A percentile compares a stretch with the other conserved stretches of the same genome.
Conservation (phyloP, 139 green algal species). For the Chlamydomonas schloesseri region DNA sequence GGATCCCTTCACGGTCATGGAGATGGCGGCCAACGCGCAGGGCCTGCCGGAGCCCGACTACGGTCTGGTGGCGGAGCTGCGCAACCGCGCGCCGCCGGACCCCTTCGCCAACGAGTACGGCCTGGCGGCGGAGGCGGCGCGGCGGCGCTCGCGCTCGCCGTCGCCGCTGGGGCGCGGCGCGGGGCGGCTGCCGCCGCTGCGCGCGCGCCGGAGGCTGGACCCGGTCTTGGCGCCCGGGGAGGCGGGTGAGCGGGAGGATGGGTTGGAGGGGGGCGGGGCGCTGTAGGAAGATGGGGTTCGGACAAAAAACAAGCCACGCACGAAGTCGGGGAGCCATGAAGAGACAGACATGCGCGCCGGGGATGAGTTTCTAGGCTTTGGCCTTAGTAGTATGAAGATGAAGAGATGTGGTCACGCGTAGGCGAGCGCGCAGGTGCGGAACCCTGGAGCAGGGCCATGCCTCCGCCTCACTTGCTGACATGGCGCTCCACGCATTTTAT, state of each 20-base stretch:
- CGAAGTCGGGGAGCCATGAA: too few relatives aligned
- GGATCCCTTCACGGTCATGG: slow-evolving; percentile 41
- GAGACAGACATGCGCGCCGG: too few relatives aligned
- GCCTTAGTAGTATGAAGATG: too few relatives aligned
- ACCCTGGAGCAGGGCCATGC: too few relatives aligned
- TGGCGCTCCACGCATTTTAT: too few relatives aligned
- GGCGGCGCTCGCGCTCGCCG: neutral
- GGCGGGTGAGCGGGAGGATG: neutral
- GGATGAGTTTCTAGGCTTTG: too few relatives aligned
- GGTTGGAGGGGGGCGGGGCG: neutral
- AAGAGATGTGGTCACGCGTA: too few relatives aligned
- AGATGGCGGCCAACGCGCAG: slow-evolving; percentile 22
- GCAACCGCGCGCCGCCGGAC: slow-evolving; percentile 6
- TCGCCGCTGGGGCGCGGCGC: neutral
- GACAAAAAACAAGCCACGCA: too few relatives aligned
- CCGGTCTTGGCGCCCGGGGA: slow-evolving; percentile 27
- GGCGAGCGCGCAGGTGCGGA: too few relatives aligned
- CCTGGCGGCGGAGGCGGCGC: slow-evolving; percentile 51
- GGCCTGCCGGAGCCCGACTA: slow-evolving; percentile 54
- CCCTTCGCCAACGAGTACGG: slow-evolving; percentile 40
- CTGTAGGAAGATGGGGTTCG: neutral
- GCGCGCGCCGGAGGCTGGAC: slow-evolving; percentile 32
- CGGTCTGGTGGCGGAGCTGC: slow-evolving; percentile 54
- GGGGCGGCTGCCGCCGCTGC: slow-evolving; percentile 27
- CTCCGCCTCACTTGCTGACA: too few relatives aligned